phyloP scores from a whole-genome alignment of 2,329 filamentous ascomycete genomes.

The Xylogone sp. region DNA sequence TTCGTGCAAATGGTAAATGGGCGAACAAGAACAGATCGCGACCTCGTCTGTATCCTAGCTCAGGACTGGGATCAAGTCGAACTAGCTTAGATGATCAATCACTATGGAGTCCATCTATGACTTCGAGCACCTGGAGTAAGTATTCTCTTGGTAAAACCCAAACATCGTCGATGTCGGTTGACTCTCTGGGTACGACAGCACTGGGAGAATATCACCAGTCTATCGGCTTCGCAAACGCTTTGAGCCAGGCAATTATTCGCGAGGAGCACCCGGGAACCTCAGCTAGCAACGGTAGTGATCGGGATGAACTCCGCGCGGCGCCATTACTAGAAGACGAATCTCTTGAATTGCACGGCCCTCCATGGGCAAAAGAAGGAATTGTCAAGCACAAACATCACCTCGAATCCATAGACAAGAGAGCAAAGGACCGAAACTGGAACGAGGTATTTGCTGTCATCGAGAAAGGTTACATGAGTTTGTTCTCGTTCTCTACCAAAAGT shows the following conservation, averaged over 20 bases:
- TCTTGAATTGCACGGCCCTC: constrained; percentile 86
- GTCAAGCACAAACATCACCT: constrained; percentile 96
- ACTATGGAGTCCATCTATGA: constrained; percentile 77
- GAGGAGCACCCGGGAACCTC: constrained; percentile 65
- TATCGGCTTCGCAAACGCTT: constrained; percentile 93
- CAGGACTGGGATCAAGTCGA: constrained; percentile 82
- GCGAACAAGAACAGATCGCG: constrained; percentile 82
- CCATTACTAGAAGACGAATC: constrained; percentile 88
- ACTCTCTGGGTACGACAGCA: constrained; percentile 76
- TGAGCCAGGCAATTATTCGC: constrained; percentile 94
- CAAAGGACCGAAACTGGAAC: constrained; percentile 90
- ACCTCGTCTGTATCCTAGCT: constrained; percentile 69
- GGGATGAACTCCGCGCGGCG: constrained; percentile 38
- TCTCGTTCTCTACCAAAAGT: constrained; percentile 85
- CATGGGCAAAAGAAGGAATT: constrained; percentile 97
- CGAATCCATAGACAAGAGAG: constrained; percentile 83
- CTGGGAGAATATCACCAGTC: constrained; percentile 88
- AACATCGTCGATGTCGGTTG: constrained; percentile 79
- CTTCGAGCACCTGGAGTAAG: constrained; percentile 93
- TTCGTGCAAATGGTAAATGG: constrained; percentile 56
- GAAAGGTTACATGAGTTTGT: constrained; percentile 89
- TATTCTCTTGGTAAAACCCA: constrained; percentile 89
- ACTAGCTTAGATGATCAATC: constrained; percentile 93
- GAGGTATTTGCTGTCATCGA: constrained; percentile 96
- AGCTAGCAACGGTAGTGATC: constrained; percentile 32